Evolutionary conservation across 306 rosid genomes (phyloP).

Genomic region (Casuarina glauca): DNA sequence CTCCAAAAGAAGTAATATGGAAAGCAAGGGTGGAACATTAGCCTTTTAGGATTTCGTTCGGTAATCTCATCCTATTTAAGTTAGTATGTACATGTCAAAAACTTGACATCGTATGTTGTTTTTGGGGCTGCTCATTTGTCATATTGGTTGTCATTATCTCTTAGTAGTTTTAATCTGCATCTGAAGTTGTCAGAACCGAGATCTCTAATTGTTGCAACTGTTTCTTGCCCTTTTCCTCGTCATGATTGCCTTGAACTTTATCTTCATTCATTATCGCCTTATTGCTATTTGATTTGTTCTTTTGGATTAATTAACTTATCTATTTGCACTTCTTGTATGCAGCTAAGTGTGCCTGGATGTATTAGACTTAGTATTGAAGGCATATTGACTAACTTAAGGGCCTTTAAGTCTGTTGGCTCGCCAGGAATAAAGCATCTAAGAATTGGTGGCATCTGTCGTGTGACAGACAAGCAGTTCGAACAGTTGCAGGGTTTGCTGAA

Average conservation of each 20-base stretch:
- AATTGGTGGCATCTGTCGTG: conserved; percentile 38
- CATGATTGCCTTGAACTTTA: conserved; percentile 5
- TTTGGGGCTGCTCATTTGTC: conserved; percentile 8
- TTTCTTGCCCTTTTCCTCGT: conserved; percentile 4
- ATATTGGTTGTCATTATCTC: neutral
- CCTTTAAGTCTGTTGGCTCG: conserved; percentile 44
- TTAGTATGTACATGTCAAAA: conserved; percentile 4
- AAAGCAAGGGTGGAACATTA: neutral
- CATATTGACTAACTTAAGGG: conserved; percentile 42
- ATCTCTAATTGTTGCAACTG: conserved; percentile 2
- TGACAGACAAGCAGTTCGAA: conserved; percentile 43
- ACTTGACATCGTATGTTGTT: conserved; percentile 12
- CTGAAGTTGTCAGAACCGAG: neutral
- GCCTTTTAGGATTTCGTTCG: neutral
- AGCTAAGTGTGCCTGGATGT: conserved; percentile 58
- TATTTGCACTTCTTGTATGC: conserved; percentile 21
- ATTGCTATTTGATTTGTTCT: neutral
- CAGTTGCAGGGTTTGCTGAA: conserved; percentile 49
- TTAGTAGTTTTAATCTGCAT: neutral
- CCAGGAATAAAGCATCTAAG: conserved; percentile 47
- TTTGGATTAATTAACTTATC: conserved; percentile 5
- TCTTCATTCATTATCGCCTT: conserved; percentile 11
- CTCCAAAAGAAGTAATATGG: neutral
- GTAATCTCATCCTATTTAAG: neutral
- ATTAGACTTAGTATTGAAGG: conserved; percentile 37